Percentiles rank a stretch among this genome's conserved stretches.
phyloP scores from a whole-genome alignment of 257 asterid species.

The Rubia yunnanensis region DNA sequence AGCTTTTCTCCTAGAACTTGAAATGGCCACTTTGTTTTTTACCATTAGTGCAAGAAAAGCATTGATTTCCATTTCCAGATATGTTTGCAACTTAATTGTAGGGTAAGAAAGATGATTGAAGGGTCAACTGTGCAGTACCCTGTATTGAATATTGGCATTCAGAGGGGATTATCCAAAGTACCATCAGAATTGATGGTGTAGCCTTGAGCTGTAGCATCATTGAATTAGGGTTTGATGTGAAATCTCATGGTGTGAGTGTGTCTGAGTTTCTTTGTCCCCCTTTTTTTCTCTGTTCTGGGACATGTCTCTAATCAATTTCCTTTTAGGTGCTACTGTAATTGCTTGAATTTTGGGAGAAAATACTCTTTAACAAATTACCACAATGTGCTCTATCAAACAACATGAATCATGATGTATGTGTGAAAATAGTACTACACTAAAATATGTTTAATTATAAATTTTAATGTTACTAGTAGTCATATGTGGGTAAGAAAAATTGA shows the following conservation, averaged over 20 bases:
- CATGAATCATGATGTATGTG: neutral
- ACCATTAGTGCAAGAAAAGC: constrained; percentile 1
- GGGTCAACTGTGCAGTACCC: neutral
- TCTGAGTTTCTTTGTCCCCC: constrained; percentile 3
- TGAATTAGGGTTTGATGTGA: constrained; percentile 9
- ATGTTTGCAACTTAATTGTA: neutral
- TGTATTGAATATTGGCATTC: neutral
- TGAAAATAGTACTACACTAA: no score
- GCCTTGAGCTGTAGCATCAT: constrained; percentile 17
- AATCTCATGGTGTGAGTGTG: constrained; percentile 11
- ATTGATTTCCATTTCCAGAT: neutral
- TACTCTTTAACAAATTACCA: neutral
- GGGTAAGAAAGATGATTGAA: neutral
- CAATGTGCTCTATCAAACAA: neutral
- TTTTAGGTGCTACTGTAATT: neutral
- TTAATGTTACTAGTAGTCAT: no score
- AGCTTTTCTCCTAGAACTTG: constrained; percentile 40
- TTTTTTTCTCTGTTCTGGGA: neutral
- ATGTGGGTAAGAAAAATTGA: no score
- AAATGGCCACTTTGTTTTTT: neutral
- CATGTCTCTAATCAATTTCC: neutral
- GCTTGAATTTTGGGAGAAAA: neutral
- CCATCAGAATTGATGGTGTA: constrained; percentile 6
- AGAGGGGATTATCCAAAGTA: constrained; percentile 4
- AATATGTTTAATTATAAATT: no score